A percentile compares a stretch with the other conserved stretches of the same genome.
Conservation (phyloP, 345 rosid species). For the Hibiscus tridactylites region DNA sequence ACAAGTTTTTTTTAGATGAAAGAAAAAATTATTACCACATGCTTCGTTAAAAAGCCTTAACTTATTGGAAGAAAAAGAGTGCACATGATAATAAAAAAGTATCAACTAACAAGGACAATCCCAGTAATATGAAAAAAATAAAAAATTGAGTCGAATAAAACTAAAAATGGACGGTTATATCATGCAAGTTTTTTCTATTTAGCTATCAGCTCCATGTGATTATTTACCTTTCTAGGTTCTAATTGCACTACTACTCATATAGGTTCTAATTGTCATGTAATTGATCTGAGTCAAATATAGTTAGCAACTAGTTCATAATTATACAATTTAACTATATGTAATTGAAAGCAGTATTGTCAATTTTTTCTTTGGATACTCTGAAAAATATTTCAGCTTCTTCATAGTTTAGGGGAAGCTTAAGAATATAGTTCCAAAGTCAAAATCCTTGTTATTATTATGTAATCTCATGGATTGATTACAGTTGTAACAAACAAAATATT, state of each 20-base stretch:
- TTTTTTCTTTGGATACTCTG: not conserved
- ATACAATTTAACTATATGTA: too few relatives aligned
- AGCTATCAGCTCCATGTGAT: not conserved
- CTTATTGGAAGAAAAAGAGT: too few relatives aligned
- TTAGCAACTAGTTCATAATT: not conserved
- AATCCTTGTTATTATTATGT: not conserved
- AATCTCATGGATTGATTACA: conserved; percentile 15
- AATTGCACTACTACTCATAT: too few relatives aligned
- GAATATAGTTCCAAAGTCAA: conserved; percentile 3
- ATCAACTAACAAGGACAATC: too few relatives aligned
- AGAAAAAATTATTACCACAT: too few relatives aligned
- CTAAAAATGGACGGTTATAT: not conserved
- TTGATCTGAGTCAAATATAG: not conserved
- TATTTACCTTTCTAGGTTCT: too few relatives aligned
- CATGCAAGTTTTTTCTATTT: not conserved
- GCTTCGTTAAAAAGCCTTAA: too few relatives aligned
- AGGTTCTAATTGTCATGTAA: not conserved
- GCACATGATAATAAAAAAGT: too few relatives aligned
- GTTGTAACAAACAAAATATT: conserved; percentile 14
- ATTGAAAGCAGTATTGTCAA: not conserved
- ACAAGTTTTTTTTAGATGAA: too few relatives aligned
- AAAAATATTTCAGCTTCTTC: not conserved
- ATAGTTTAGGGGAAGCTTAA: not conserved
- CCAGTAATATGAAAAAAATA: too few relatives aligned
- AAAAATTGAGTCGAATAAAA: too few relatives aligned